These are phyloP conservation scores for Naganishia antarctica DNA, from an alignment of 768 basidiomycete genomes.

Conservation along the genomic window DNA sequence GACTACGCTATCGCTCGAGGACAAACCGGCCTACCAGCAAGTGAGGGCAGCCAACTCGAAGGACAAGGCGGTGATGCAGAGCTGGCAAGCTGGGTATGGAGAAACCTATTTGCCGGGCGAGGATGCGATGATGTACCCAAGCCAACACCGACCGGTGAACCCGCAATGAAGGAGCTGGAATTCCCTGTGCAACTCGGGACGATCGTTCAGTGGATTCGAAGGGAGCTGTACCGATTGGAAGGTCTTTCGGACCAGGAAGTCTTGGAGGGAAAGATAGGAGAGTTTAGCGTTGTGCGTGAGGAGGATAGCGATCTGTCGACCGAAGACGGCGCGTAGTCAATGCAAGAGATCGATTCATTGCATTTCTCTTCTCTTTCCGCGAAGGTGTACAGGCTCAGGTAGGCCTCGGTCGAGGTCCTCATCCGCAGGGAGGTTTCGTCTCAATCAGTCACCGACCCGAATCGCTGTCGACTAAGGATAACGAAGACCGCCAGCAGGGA, in stretches of 20 bases:
- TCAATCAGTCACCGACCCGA: no score
- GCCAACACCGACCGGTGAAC: not conserved
- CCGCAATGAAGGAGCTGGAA: constrained; percentile 51
- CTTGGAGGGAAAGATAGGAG: constrained; percentile 44
- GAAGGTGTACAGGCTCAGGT: no score
- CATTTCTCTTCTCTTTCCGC: no score
- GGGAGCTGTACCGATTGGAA: constrained; percentile 69
- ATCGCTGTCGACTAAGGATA: no score
- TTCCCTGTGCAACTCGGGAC: constrained; percentile 72
- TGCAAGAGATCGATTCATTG: no score
- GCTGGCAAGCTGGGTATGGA: constrained; percentile 81
- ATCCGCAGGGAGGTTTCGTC: no score
- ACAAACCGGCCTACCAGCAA: constrained; percentile 38
- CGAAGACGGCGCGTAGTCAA: constrained; percentile 8
- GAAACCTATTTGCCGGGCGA: constrained; percentile 79
- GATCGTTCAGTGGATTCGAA: constrained; percentile 64
- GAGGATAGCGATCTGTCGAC: constrained; percentile 12
- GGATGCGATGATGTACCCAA: constrained; percentile 49
- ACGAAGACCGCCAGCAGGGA: no score
- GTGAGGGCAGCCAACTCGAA: constrained; percentile 61
- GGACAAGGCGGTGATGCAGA: constrained; percentile 66
- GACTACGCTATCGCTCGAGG: constrained; percentile 66
- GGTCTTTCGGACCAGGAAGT: constrained; percentile 53
- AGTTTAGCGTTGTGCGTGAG: constrained; percentile 32
- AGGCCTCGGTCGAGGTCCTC: no score